phyloP scores from a whole-genome alignment of 768 basidiomycete species.

The Leccinellum albellum region DNA sequence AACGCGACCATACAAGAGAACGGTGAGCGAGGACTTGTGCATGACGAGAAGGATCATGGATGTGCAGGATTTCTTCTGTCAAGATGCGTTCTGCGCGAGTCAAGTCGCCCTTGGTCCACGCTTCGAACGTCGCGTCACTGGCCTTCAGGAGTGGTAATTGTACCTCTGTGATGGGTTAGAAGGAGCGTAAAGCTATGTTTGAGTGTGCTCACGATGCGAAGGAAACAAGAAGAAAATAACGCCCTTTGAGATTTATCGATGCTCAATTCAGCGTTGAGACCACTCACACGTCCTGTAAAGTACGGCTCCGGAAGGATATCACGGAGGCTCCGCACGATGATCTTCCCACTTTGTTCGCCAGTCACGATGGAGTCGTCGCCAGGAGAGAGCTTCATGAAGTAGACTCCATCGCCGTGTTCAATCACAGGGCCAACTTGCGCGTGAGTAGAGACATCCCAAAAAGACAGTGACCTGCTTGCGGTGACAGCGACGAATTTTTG shows the following conservation, averaged over 20 bases:
- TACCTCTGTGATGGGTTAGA: background rate
- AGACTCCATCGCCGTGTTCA: background rate
- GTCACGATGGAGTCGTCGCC: background rate
- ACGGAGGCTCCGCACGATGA: background rate
- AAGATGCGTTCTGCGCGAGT: background rate
- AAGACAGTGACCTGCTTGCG: background rate
- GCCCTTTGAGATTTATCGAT: background rate
- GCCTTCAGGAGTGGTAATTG: background rate
- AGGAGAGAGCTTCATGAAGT: background rate
- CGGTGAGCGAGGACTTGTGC: conserved; percentile 3
- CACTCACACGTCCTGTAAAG: background rate
- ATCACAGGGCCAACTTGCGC: background rate
- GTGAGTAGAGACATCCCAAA: background rate
- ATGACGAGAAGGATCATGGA: background rate
- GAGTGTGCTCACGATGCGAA: background rate
- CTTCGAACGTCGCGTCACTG: background rate
- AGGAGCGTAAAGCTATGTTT: fast-evolving
- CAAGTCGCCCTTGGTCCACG: background rate
- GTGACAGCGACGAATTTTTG: background rate
- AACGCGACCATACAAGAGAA: background rate
- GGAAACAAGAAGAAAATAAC: background rate
- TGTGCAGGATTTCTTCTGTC: background rate
- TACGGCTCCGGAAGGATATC: background rate
- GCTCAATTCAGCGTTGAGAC: no score
- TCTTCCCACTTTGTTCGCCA: background rate